These are phyloP conservation scores for Aspergillus ellipticus DNA, from an alignment of 495 filamentous ascomycete species.

Conservation along the genomic window DNA sequence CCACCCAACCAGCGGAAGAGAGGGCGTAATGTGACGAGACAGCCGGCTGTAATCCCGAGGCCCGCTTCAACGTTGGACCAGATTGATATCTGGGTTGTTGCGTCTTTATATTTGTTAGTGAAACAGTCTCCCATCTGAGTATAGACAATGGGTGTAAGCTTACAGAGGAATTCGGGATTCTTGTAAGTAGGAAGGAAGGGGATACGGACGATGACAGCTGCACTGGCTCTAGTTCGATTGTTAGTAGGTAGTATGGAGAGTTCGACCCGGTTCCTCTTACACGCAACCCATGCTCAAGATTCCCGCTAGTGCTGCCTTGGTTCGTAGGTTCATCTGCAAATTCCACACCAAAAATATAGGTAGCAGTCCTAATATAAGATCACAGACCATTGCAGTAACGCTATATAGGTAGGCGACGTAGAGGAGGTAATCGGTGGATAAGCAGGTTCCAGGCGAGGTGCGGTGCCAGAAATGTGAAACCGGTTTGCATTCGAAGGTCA, in stretches of 20 bases:
- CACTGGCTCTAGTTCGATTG: slow-evolving; percentile 26
- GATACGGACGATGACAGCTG: slow-evolving; percentile 38
- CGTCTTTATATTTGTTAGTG: slow-evolving; percentile 21
- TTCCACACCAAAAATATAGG: slow-evolving; percentile 35
- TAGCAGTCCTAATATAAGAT: slow-evolving; percentile 38
- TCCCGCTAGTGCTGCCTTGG: slow-evolving; percentile 33
- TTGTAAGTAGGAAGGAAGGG: slow-evolving; percentile 31
- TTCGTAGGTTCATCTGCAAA: slow-evolving; percentile 35
- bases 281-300: slow-evolving; percentile 43
- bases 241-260: slow-evolving; percentile 6
- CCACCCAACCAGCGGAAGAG: slow-evolving; percentile 45
- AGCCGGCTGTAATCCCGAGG: slow-evolving; percentile 46
- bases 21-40: slow-evolving; percentile 45
- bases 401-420: slow-evolving; percentile 41
- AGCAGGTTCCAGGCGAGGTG: slow-evolving; percentile 27
- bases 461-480: slow-evolving; percentile 38
- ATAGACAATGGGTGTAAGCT: slow-evolving; percentile 5
- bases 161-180: slow-evolving; percentile 29
- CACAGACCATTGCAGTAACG: slow-evolving; percentile 36
- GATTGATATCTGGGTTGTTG: slow-evolving; percentile 41
- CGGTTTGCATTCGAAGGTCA: slow-evolving; percentile 42
- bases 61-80: slow-evolving; percentile 46
- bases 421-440: slow-evolving; percentile 27
- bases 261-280: slow-evolving; percentile 18
- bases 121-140: neutral